Base-by-base conservation (phyloP, 768 basidiomycete genomes). In the Infundibulicybe gibba region DNA sequence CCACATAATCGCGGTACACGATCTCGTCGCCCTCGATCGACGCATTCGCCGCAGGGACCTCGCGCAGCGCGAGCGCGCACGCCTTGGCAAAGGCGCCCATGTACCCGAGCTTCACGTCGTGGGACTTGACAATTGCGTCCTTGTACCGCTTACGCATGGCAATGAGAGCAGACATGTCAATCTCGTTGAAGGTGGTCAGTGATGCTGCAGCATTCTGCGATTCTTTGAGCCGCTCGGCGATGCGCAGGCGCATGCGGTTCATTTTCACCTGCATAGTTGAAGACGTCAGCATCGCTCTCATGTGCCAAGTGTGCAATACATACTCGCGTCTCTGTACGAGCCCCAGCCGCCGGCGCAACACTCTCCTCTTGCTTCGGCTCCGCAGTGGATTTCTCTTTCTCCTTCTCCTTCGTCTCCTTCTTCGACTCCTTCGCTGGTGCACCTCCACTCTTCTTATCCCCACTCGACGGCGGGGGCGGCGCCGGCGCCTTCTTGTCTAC, bases 171-270 rank as follows among this genome's bases (percentile, higher is more conserved):
- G 92, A 94, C 95, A 99, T 98, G 74, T 98, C 95, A 62, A 99
- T 91, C 71, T 99, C 95, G 73, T 99, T 97, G 81, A 99, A 99
- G 19, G 95, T 98, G 31, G 97, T 98, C 49, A 98, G 69, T 42
- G 93, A 94, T 40, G 95, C 95, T 3, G 95, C 97, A 15, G 90
- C 82, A 63, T 97, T 97, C 66, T 99, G 95, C 17, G 94, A 95
- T 64, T 97, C 87, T 74, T 99, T 99, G 64, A 99, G 81, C 44
- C 95, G 93, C 69, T 94, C 92, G 40, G 94, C 88, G 60, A 99
- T 99, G 51, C 94, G 91, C 52, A 90, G 76, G 40, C 95, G 90
- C 97, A 99, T 99, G 44, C 94, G 87, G 67, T 82, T 94, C 94
- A 99, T 97, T 77, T 97, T 98, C 61, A 98, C 85, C 90, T 92